These are phyloP conservation scores for Stagonosporopsis cucurbitacearum DNA, from an alignment of 2,329 filamentous ascomycete genomes.

Conservation along the genomic window DNA sequence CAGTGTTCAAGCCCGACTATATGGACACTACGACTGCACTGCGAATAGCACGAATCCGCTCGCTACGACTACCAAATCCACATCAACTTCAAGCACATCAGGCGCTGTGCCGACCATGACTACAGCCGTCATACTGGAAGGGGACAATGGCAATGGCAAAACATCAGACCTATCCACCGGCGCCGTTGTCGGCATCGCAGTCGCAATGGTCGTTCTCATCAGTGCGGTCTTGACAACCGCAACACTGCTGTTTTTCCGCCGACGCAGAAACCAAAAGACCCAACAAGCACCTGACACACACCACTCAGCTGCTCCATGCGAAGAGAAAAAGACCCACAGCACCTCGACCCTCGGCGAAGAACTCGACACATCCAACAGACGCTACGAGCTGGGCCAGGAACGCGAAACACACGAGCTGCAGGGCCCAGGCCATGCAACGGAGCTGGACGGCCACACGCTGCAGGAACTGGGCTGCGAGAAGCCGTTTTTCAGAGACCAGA, in stretches of 20 bases:
- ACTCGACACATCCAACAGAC: constrained; percentile 9
- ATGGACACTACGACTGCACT: constrained; percentile 28
- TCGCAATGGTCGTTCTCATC: constrained; percentile 14
- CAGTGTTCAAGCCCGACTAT: constrained; percentile 5
- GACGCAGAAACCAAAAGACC: constrained; percentile 14
- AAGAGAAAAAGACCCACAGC: constrained; percentile 8
- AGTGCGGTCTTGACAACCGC: constrained; percentile 6
- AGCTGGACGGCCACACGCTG: constrained; percentile 7
- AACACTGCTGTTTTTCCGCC: constrained; percentile 17
- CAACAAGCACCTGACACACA: constrained; percentile 7
- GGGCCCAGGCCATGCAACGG: not conserved
- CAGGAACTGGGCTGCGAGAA: constrained; percentile 13
- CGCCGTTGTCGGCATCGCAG: constrained; percentile 18
- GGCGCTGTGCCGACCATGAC: not conserved
- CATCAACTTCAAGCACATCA: not conserved
- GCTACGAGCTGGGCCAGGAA: constrained; percentile 16
- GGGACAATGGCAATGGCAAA: not conserved
- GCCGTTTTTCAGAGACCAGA: constrained; percentile 10
- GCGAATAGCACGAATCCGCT: constrained; percentile 15
- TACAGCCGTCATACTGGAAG: not conserved
- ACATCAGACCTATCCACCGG: constrained; percentile 1
- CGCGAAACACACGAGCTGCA: constrained; percentile 17
- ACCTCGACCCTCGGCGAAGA: constrained; percentile 20
- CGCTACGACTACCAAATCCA: not conserved
- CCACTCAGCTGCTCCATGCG: constrained; percentile 11